Evolutionary conservation across 345 rosid species (phyloP), one percentile per base, ranked within the genome.

Genomic region (Sapria himalayana): DNA sequence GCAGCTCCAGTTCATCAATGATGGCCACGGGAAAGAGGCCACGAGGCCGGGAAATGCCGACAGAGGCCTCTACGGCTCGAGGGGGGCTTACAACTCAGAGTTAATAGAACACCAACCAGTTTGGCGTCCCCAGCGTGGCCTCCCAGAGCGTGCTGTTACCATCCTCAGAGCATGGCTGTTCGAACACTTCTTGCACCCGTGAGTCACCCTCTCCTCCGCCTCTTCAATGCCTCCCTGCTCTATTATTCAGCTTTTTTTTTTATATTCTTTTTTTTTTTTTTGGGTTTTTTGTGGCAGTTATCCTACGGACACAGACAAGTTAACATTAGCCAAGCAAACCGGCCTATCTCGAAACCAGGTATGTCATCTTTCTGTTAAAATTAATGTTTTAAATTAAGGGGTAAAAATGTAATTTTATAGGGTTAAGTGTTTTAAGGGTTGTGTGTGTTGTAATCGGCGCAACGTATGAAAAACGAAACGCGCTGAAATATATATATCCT

Each of bases 131-230:
- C 94, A 81, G 35, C 64, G 94, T 32, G 94, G 94, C 33, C 73
- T 81, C 34, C 94, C 94, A 12, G 94, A 81, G 61, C 91, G 77
- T 29, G 85, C 91, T 4, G 94, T 81, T 18, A 62, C 81, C 0
- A 85, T 81, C 33, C 75, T 81, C 15, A 62, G 75, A 47, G 85
- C 94, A 29, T 81, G 94, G 94, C 61, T 81, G 49, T 81, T 78
- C 24, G 94, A 81, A 23, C 91, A 81, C 62, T 81, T 81, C 55
- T 63, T 81, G 37, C 94, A 81, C 56, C 94, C 94, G 94, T 81
- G 54, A 77, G 94, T 69, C n/a, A 20, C 19, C 5, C 19, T 16
- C 21, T 51, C 3, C 11, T 16, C 15, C 9, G 2, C 41, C 57
- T 53, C 33, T 41, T 34, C 53, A 45, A 25, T 19, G 18, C 29